Base-by-base conservation (phyloP, 768 basidiomycete species). In the Lentinus brumalis region DNA sequence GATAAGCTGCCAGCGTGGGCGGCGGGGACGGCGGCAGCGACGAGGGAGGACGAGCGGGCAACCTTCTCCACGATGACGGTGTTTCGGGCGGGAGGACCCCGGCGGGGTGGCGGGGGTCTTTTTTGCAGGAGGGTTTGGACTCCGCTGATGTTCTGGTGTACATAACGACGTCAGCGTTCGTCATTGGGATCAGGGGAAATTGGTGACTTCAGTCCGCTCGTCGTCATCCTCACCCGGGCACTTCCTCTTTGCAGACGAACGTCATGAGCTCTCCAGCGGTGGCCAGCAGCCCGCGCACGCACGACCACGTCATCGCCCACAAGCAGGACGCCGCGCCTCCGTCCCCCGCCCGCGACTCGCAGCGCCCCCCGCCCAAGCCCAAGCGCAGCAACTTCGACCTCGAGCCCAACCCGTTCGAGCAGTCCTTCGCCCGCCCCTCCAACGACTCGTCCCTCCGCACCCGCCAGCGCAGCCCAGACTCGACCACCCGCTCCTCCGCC, bases 391-490 rank as follows among this genome's bases (percentile, higher is more conserved):
- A 69, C 62, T 75, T 75, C 54, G 75, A 76, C 66, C 77, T 80
- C 66, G 84, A 85, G 66, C 80, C 79, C 15, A 84, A 84, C 65
- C 82, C 84, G 12, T 85, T 85, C 70, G 96, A 99, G 71, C 92
- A 94, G 75, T 95, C 92, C 56, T 98, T 98, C 73, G 67, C 69
- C 42, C 67, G 70, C 32, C 80, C 82, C 31, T 81, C 83, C 21
- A 84, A 85, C 61, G 77, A 68, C 66, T 71, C 71, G 44, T 84
- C 61, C 78, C 81, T 66, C 78, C 78, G 70, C 64, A 70, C 67
- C 41, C 69, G 67, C 52, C 67, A 72, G 55, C 63, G 70, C 53
- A 72, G 76, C 18, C 75, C 73, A 45, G 71, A 76, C 35, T 62
- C 69, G 35, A 63, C 71, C 49, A 65, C 70, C 60, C 64, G 69